A percentile compares a stretch with the other conserved stretches of the same genome.
Evolutionary conservation across 495 filamentous ascomycete genomes (phyloP).

Genomic region (Annulohypoxylon stygium): DNA sequence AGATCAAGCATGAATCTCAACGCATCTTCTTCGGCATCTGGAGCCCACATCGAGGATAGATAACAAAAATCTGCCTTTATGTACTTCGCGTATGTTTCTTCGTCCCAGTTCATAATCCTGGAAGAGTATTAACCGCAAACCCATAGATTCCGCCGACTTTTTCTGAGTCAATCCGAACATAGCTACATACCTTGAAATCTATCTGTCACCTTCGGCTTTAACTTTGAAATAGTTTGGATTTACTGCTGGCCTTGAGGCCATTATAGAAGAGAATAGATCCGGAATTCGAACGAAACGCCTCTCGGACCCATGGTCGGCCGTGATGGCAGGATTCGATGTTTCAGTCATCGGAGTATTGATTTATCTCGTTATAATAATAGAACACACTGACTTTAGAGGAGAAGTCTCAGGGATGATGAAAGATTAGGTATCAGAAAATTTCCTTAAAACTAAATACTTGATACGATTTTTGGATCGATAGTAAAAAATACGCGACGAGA

Average conservation of each 20-base stretch:
- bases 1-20: slow-evolving; percentile 24
- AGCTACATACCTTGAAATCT: slow-evolving; percentile 29
- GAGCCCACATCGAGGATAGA: slow-evolving; percentile 13
- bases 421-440: not conserved
- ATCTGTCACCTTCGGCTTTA: slow-evolving; percentile 29
- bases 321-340: too few species aligned
- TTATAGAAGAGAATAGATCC: slow-evolving; percentile 37
- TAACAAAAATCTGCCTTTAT: slow-evolving; percentile 17
- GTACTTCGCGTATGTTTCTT: slow-evolving; percentile 8
- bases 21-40: slow-evolving; percentile 18
- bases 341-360: slow-evolving; percentile 11
- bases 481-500: too few species aligned
- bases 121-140: not conserved
- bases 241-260: slow-evolving; percentile 23
- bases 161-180: not conserved
- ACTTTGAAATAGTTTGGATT: slow-evolving; percentile 36
- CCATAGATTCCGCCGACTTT: not conserved
- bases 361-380: not conserved
- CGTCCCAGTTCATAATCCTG: slow-evolving; percentile 17
- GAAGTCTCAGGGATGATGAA: not conserved
- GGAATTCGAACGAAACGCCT: slow-evolving; percentile 21
- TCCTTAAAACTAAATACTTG: too few species aligned
- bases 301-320: not conserved
- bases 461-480: not conserved
- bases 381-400: not conserved